Evolutionary conservation across 306 rosid species (phyloP).

Genomic region (Rosa lucieae): DNA sequence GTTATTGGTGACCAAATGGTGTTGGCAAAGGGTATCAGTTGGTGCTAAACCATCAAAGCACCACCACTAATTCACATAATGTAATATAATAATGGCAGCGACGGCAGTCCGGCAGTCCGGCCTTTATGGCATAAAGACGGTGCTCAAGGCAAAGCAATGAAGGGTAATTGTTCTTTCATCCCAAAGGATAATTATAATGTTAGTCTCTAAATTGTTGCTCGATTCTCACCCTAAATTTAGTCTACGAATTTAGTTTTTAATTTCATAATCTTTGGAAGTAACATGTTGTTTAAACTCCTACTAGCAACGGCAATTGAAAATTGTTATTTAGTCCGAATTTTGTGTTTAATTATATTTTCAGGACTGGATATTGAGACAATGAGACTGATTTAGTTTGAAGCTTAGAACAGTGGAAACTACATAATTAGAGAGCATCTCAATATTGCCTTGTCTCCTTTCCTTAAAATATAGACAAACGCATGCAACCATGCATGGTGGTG

Average conservation of each 20-base stretch:
- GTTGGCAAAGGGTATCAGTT: not conserved
- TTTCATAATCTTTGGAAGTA: too few relatives aligned
- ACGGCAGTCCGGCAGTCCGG: not conserved
- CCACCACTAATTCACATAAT: not conserved
- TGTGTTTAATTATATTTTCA: not conserved
- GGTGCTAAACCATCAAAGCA: conserved; percentile 5
- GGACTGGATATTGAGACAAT: not conserved
- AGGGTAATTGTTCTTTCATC: too few relatives aligned
- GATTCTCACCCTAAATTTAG: too few relatives aligned
- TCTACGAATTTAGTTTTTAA: too few relatives aligned
- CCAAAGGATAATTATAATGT: too few relatives aligned
- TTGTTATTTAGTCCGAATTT: not conserved
- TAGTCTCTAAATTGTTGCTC: too few relatives aligned
- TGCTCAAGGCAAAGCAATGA: too few relatives aligned
- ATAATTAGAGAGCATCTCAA: not conserved
- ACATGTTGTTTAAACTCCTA: too few relatives aligned
- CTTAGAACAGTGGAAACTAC: not conserved
- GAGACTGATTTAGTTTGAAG: not conserved
- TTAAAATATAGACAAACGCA: not conserved
- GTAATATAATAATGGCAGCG: not conserved
- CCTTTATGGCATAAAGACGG: too few relatives aligned
- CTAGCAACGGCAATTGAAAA: too few relatives aligned
- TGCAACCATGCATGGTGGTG: not conserved
- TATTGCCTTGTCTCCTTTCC: not conserved
- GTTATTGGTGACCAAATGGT: not conserved